Base-by-base conservation (phyloP, 805 yeast species). In the Candida ortonii region DNA sequence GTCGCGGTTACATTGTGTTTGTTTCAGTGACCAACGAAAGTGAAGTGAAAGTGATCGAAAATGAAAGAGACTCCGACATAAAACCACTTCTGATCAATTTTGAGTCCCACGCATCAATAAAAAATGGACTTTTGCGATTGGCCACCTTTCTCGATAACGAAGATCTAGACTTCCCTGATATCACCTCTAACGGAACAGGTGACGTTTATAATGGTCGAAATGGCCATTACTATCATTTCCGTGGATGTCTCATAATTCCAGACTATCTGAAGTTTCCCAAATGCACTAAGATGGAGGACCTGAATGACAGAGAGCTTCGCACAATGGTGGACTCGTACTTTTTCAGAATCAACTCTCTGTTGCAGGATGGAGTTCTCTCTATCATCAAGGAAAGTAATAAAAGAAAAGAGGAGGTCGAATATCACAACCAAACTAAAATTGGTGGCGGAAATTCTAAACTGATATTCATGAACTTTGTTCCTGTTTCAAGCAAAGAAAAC, bases 1-100 rank as follows among this genome's bases (percentile, higher is more conserved):
- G 71, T 28, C 65, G 95, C 34, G 95, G 95, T 1, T 85, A 83
- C 53, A 80, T 87, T 20, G 88, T 87, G 3, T 86, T 81, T 53
- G 68, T 86, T 43, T 79, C 94, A 0, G 74, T 79, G n/a, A 55
- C 73, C n/a, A 75, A 71, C 39, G 85, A 78, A 18, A 69, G 67
- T 43, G 86, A 80, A 41, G 54, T 66, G 27, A 64, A 60, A 44
- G 70, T 70, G 34, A 64, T 78, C 30, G 73, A 71, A 41, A 72
- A 64, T 41, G 84, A 83, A 38, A 70, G 79, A 28, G 76, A 81
- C 11, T 71, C 74, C 16, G 95, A 86, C 53, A 72, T 85, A 36
- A 74, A 83, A 44, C 78, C 84, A 26, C 62, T 87, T 35, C 70
- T 75, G 24, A 57, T 86, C 36, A 68, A 71, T 28, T 71, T 68